Base-by-base conservation (phyloP, 164 flowering plant species). In the Magnolia sinica region DNA sequence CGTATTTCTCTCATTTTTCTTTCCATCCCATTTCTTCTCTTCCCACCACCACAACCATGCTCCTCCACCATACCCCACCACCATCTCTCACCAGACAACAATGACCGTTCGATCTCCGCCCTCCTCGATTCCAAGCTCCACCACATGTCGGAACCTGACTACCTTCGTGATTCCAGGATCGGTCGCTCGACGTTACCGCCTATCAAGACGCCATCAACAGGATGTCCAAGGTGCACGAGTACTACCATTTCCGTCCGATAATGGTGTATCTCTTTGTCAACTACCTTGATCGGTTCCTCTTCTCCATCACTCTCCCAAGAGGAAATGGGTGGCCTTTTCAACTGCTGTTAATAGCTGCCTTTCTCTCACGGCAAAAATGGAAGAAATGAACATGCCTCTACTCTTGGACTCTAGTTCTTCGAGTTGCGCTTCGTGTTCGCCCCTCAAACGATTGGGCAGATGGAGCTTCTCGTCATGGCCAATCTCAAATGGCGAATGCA, bases 351-450 rank as follows among this genome's bases (percentile, higher is more conserved):
- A 89, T 90, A 70, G 88, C 97, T 91, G 97, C 50, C 70, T 92
- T 68, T 89, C 93, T 6, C 64, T 92, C 27, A 95, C 95, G 8
- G 95, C 92, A 20, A 92, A 92, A 81, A 87, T 92, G 91, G 95
- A 91, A 82, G 95, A 92, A 73, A 76, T 82, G 3, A 16, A 73
- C 16, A 91, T 88, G n/a, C 94, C 95, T 0, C 58, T 79, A 14
- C 83, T 90, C 0, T 29, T 89, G 50, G 91, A 91, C 72, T 80
- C 20, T 95, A 92, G 73, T 63, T 83, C 0, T 73, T 73, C 63
- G 87, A 85, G 24, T 82, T 88, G n/a, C 79, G 73, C 16, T 87
- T 82, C 79, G 76, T 92, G 7, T 92, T 92, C 78, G 90, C 87
- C 66, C 84, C 96, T 27, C 79, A 74, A 65, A 86, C 89, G 1